These are phyloP conservation scores for Kazachstania viticola DNA, from an alignment of 805 yeast species.

Conservation along the genomic window DNA sequence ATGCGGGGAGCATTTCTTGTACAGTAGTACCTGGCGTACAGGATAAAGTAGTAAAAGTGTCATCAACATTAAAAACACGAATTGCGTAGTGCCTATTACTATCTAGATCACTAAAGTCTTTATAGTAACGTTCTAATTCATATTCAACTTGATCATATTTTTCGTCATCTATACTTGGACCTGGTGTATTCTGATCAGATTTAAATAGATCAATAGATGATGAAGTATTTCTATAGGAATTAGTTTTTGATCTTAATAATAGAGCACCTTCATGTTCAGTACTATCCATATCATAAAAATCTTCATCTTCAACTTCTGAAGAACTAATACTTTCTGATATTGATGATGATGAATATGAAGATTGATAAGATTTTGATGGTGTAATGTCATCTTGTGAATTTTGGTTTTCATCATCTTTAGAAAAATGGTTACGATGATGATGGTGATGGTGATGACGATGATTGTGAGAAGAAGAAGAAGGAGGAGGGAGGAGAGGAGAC, in stretches of 20 bases:
- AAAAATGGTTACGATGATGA: too few relatives aligned
- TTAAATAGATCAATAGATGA: conserved; percentile 3
- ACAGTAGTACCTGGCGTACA: conserved; percentile 72
- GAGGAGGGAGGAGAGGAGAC: too few relatives aligned
- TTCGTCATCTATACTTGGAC: conserved; percentile 16
- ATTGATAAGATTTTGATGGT: not conserved
- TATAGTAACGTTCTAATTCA: conserved; percentile 28
- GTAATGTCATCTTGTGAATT: too few relatives aligned
- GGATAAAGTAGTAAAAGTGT: conserved; percentile 68
- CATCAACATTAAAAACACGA: conserved; percentile 75
- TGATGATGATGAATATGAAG: not conserved
- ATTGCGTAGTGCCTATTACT: conserved; percentile 30
- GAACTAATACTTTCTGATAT: conserved; percentile 1
- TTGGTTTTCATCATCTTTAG: too few relatives aligned
- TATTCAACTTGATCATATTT: conserved; percentile 28
- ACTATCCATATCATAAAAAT: conserved; percentile 5
- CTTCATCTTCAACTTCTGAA: conserved; percentile 4
- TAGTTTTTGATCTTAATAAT: not conserved
- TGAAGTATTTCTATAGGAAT: conserved; percentile 2
- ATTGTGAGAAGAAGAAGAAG: too few relatives aligned
- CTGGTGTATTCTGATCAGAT: not conserved
- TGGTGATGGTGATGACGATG: too few relatives aligned
- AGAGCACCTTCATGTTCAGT: conserved; percentile 1
- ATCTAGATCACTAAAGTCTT: conserved; percentile 26
- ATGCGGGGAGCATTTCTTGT: conserved; percentile 54